phyloP scores from a whole-genome alignment of 805 yeast species.

The Lipomyces lipofer region DNA sequence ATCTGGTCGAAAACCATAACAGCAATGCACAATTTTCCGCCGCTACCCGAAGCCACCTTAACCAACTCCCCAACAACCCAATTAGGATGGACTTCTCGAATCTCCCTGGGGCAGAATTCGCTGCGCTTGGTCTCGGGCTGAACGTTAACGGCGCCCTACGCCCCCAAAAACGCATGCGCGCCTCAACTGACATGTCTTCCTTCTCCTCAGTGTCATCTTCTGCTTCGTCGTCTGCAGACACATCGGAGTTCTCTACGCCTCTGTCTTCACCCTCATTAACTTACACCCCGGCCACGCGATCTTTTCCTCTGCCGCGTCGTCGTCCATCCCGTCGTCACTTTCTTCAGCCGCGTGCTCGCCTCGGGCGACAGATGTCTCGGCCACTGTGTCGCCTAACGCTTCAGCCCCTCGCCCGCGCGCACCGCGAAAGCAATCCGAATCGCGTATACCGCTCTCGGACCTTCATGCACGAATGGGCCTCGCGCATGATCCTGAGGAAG shows the following conservation, averaged over 20 bases:
- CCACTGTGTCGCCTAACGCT: not conserved
- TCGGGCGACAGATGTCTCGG: not conserved
- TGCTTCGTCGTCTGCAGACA: slow-evolving; percentile 14
- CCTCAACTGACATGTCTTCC: slow-evolving; percentile 8
- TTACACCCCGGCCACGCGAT: slow-evolving; percentile 9
- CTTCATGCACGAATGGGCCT: slow-evolving; percentile 45
- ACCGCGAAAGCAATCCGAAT: slow-evolving; percentile 39
- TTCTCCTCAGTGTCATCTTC: slow-evolving; percentile 15
- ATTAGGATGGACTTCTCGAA: not conserved
- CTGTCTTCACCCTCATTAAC: slow-evolving; percentile 28
- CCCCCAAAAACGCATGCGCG: slow-evolving; percentile 13
- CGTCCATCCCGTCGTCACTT: slow-evolving; percentile 5
- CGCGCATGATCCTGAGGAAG: slow-evolving; percentile 41
- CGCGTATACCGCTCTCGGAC: slow-evolving; percentile 42
- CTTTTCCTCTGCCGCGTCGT: slow-evolving; percentile 4
- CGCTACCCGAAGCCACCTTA: slow-evolving; percentile 5
- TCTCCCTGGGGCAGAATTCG: slow-evolving; percentile 5
- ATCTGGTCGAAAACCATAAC: too few species aligned
- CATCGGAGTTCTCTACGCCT: slow-evolving; percentile 29
- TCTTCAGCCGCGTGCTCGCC: slow-evolving; percentile 1
- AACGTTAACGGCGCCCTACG: not conserved
- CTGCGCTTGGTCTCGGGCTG: not conserved
- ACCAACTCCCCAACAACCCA: not conserved
- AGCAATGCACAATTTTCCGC: too few species aligned
- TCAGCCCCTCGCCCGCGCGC: slow-evolving; percentile 23